These are phyloP conservation scores for Pisolithus sp. DNA, from an alignment of 768 basidiomycete species.

Conservation along the genomic window DNA sequence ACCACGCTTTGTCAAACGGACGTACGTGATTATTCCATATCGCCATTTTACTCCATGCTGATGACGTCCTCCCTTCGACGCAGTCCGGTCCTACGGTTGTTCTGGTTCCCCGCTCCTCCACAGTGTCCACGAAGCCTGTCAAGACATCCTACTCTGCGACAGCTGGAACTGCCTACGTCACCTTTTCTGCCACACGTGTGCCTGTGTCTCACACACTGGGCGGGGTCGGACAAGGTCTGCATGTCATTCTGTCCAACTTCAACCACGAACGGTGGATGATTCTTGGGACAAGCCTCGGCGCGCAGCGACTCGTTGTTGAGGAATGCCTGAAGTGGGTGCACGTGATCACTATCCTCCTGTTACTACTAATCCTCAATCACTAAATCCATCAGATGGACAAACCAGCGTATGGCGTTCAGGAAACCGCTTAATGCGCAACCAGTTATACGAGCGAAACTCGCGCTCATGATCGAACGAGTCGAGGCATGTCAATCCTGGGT, in stretches of 20 bases:
- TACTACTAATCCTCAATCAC: conserved; percentile 4
- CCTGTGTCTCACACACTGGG: conserved; percentile 88
- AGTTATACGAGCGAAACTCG: conserved; percentile 85
- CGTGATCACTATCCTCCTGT: not conserved
- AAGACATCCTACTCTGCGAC: conserved; percentile 90
- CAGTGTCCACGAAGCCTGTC: conserved; percentile 79
- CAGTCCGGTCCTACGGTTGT: conserved; percentile 73
- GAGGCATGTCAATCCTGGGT: conserved; percentile 87
- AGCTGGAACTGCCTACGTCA: conserved; percentile 86
- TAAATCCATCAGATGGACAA: conserved; percentile 62
- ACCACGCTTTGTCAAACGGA: conserved; percentile 73
- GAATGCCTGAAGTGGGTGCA: conserved; percentile 74
- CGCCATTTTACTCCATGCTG: not conserved
- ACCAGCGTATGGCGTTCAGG: conserved; percentile 86
- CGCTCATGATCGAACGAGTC: conserved; percentile 83
- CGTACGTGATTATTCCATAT: conserved; percentile 26
- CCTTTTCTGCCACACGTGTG: conserved; percentile 76
- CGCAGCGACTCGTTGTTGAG: conserved; percentile 78
- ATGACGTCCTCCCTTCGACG: not conserved
- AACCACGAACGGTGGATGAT: conserved; percentile 93
- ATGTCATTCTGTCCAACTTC: conserved; percentile 78
- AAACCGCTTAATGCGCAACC: conserved; percentile 78
- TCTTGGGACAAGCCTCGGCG: conserved; percentile 57
- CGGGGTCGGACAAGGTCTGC: conserved; percentile 74
- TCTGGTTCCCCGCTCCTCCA: conserved; percentile 63